Percentiles rank a stretch among this genome's conserved stretches.
Evolutionary conservation across 2,329 filamentous ascomycete genomes (phyloP).

Genomic region (Lachnellula suecica): DNA sequence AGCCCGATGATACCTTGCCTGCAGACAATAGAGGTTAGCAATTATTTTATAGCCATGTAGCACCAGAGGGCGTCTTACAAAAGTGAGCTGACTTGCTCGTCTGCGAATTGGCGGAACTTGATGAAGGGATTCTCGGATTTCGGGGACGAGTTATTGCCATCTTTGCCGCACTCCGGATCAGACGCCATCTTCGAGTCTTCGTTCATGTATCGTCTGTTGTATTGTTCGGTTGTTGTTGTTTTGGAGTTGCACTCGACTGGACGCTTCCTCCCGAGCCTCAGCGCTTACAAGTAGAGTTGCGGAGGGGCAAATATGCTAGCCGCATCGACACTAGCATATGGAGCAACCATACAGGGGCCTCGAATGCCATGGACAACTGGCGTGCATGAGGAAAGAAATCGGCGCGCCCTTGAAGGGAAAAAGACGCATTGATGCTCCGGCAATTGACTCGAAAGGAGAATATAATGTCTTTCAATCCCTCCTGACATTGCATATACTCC

Average conservation of each 20-base stretch:
- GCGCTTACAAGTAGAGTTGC: neutral
- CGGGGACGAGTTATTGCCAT: constrained; percentile 10
- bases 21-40: neutral
- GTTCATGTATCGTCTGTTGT: neutral
- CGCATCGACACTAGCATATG: neutral
- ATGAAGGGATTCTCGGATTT: constrained; percentile 32
- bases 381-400: constrained; percentile 5
- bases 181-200: constrained; percentile 19
- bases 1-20: constrained; percentile 29
- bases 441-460: constrained; percentile 21
- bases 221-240: neutral
- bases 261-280: neutral
- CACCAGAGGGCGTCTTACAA: constrained; percentile 8
- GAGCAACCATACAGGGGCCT: constrained; percentile 2
- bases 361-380: constrained; percentile 5
- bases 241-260: neutral
- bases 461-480: constrained; percentile 22
- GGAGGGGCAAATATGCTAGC: neutral
- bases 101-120: constrained; percentile 30
- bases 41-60: neutral
- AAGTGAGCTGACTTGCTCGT: constrained; percentile 30
- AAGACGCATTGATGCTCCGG: constrained; percentile 15
- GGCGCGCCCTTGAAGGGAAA: constrained; percentile 3
- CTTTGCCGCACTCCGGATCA: constrained; percentile 19
- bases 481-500: constrained; percentile 14